These are phyloP conservation scores for Podila epicladia DNA, from an alignment of 192 early-diverging fungal genomes.

Conservation along the genomic window DNA sequence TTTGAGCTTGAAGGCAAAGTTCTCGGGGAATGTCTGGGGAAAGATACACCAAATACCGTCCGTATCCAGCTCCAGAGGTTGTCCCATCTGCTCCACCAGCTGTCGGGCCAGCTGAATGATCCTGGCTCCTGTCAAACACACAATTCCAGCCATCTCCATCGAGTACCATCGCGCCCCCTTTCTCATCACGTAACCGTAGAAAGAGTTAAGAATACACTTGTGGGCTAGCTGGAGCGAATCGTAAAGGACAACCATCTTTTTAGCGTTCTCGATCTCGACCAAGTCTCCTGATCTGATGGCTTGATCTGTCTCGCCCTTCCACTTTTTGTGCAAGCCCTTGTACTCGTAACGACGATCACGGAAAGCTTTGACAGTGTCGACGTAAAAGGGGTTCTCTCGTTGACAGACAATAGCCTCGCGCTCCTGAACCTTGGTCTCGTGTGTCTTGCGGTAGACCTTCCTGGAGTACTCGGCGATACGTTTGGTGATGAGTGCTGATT, in stretches of 20 bases:
- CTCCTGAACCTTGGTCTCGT: slow-evolving; percentile 83
- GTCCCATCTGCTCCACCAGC: slow-evolving; percentile 91
- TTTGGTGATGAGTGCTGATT: slow-evolving; percentile 75
- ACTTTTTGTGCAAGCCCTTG: slow-evolving; percentile 91
- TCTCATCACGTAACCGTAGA: slow-evolving; percentile 99
- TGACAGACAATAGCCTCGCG: slow-evolving; percentile 95
- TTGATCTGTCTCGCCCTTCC: slow-evolving; percentile 86
- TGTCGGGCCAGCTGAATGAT: slow-evolving; percentile 97
- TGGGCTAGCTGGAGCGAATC: slow-evolving; percentile 98
- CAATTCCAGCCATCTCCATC: slow-evolving; percentile 99
- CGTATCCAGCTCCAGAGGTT: slow-evolving; percentile 97
- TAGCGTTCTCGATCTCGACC: slow-evolving; percentile 79
- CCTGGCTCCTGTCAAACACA: slow-evolving; percentile 94
- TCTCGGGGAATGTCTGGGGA: slow-evolving; percentile 92
- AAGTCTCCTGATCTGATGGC: slow-evolving; percentile 73
- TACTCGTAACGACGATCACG: slow-evolving; percentile 99
- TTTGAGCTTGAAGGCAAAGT: slow-evolving; percentile 85
- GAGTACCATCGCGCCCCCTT: slow-evolving; percentile 99
- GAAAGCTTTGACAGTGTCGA: slow-evolving; percentile 95
- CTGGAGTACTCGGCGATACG: slow-evolving; percentile 87
- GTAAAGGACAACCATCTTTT: slow-evolving; percentile 94
- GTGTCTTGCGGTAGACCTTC: slow-evolving; percentile 87
- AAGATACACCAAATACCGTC: slow-evolving; percentile 99
- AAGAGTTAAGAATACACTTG: slow-evolving; percentile 95
- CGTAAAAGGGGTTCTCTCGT: slow-evolving; percentile 97